Evolutionary conservation across 2,329 filamentous ascomycete genomes (phyloP), one percentile per base, ranked within the genome.

Genomic region (Fusarium tjaetaba): DNA sequence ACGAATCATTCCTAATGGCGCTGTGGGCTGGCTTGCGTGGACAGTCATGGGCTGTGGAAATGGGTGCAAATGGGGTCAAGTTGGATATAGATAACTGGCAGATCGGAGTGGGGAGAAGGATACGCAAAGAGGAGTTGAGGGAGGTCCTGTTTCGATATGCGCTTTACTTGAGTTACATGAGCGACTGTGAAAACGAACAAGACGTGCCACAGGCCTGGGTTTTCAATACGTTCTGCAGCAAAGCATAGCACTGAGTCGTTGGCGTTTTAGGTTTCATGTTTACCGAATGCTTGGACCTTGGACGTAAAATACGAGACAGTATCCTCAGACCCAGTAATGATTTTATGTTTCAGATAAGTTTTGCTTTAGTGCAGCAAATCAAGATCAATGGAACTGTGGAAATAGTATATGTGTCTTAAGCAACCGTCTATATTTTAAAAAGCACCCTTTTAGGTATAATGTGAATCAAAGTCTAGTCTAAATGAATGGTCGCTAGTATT

Each of bases 111-210:
- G 75, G 70, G 8, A 74, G 75, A 43, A 53, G 69, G 14, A 34
- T 80, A 11, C 68, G 73, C 3, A 73, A 81, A 57, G 70, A 76
- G 2, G 61, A 61, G 18, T 48, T 82, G 26, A 73, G 76, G 41
- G 73, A 73, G 41, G 73, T 76, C 7, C 57, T 82, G 73, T 82
- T 82, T 62, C 77, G 81, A 51, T 82, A 82, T 72, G 78, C 81
- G 5, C 65, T 82, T 59, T 82, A 81, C 52, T 60, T 82, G 58
- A 82, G 81, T 64, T 82, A 82, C 39, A 39, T 75, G n/a, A 71
- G 76, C 22, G 61, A 62, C 11, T 75, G 77, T 7, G 67, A 75
- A 26, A 73, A 66, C 13, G 76, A 78, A 43, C 71, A 74, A 11
- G 75, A 77, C 36, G 67, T 73, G n/a, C 79, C 79, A 18, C 79